Conservation (phyloP, 805 yeast species). For the Saccharomycodes ludwigii region DNA sequence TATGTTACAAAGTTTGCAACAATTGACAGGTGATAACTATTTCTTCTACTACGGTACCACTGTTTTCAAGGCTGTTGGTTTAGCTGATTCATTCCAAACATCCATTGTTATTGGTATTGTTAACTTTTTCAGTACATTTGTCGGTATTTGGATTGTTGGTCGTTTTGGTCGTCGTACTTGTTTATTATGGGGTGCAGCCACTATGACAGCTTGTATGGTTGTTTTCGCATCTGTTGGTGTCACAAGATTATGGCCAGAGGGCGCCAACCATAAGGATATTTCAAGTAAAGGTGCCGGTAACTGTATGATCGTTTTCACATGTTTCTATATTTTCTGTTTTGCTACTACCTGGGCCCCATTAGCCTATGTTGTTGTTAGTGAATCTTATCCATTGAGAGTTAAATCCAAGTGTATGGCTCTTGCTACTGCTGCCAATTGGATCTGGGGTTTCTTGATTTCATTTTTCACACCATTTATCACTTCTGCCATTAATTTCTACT, state of each 20-base stretch:
- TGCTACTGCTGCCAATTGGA: conserved; percentile 51
- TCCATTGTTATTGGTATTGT: conserved; percentile 49
- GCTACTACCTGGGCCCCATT: conserved; percentile 73
- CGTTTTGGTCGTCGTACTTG: conserved; percentile 41
- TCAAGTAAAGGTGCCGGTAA: conserved; percentile 48
- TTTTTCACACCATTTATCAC: conserved; percentile 66
- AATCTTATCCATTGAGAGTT: conserved; percentile 62
- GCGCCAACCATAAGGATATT: conserved; percentile 26
- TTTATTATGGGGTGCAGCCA: conserved; percentile 35
- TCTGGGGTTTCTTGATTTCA: conserved; percentile 57
- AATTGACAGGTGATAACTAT: conserved; percentile 55
- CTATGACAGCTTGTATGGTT: conserved; percentile 34
- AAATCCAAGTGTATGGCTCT: conserved; percentile 44
- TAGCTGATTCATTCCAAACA: conserved; percentile 46
- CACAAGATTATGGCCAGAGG: conserved; percentile 29
- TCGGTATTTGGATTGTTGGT: conserved; percentile 40
- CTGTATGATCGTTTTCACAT: conserved; percentile 59
- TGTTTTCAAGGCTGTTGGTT: conserved; percentile 49
- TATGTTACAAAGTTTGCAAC: conserved; percentile 50
- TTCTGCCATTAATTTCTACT: conserved; percentile 48
- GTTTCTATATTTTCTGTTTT: conserved; percentile 59
- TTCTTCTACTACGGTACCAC: conserved; percentile 60
- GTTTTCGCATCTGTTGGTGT: conserved; percentile 54
- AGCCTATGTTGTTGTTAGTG: conserved; percentile 52
- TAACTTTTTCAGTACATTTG: conserved; percentile 46